Evolutionary conservation across 2,329 filamentous ascomycete genomes (phyloP).

Genomic region (Hypoxylon sp.): DNA sequence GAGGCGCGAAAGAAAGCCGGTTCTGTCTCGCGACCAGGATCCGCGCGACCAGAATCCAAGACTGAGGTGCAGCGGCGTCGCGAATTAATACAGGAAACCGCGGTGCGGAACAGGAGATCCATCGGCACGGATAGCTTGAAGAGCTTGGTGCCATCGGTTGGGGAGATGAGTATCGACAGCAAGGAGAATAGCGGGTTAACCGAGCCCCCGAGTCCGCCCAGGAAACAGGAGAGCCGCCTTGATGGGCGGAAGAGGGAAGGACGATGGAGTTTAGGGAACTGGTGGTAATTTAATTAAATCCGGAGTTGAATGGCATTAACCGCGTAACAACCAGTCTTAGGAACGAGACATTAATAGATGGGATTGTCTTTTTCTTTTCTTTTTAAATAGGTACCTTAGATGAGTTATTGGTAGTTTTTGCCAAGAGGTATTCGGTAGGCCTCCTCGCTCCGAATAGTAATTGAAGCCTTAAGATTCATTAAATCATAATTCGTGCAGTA

Average conservation of each 20-base stretch:
- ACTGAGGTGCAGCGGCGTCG: conserved; percentile 36
- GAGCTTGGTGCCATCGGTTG: conserved; percentile 44
- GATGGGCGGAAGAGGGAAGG: conserved; percentile 34
- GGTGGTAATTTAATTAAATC: conserved; percentile 41
- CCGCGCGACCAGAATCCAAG: conserved; percentile 14
- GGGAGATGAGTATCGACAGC: conserved; percentile 27
- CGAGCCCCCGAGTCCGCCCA: conserved; percentile 5
- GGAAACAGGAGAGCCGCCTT: conserved; percentile 29
- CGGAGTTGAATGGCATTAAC: not conserved
- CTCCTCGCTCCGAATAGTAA: conserved; percentile 11
- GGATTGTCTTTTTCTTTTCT: no score
- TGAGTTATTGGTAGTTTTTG: no score
- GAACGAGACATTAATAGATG: no score
- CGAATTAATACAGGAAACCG: conserved; percentile 39
- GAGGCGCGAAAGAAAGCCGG: conserved; percentile 15
- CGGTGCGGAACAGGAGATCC: conserved; percentile 43
- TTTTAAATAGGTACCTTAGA: no score
- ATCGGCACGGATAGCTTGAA: conserved; percentile 45
- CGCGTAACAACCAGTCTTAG: no score
- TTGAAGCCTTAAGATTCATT: not conserved
- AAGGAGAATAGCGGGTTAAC: conserved; percentile 22
- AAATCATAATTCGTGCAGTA: not conserved
- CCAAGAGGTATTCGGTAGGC: conserved; percentile 11
- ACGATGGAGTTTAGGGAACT: conserved; percentile 42
- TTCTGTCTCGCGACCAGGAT: not conserved